A percentile compares a stretch with the other conserved stretches of the same genome.
Evolutionary conservation across 2,329 filamentous ascomycete genomes (phyloP).

Genomic region (Chrysosporium queenslandicum): DNA sequence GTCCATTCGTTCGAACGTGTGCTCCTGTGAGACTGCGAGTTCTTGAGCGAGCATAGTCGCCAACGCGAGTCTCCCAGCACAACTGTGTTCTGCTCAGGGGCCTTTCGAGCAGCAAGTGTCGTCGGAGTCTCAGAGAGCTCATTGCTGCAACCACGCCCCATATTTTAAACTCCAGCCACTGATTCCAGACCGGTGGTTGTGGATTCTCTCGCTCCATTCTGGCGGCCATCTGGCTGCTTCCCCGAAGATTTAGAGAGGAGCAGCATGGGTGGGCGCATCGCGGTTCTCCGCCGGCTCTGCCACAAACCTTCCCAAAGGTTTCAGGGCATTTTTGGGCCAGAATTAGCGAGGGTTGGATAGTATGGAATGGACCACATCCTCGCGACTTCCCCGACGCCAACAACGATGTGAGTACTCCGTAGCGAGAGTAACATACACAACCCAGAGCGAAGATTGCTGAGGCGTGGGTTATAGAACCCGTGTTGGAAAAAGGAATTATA

Average conservation of each 20-base stretch:
- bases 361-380: background rate
- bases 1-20: no score
- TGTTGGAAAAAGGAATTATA: no score
- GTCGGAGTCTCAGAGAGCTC: background rate
- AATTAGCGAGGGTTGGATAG: constrained; percentile 1
- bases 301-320: background rate
- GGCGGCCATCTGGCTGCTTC: background rate
- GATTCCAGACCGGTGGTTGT: constrained; percentile 11
- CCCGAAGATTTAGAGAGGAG: background rate
- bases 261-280: background rate
- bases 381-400: background rate
- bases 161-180: constrained; percentile 5
- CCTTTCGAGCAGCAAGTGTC: no score
- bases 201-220: constrained; percentile 3
- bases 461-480: no score
- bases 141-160: background rate
- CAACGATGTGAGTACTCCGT: no score
- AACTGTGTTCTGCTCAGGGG: background rate
- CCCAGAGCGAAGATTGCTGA: no score
- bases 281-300: constrained; percentile 1
- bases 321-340: background rate
- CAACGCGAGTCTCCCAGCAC: background rate
- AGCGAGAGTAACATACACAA: no score
- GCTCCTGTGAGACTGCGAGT: no score
- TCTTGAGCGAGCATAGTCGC: no score